Evolutionary conservation across 2,329 filamentous ascomycete genomes (phyloP).

Genomic region (Cytospora schulzeri): DNA sequence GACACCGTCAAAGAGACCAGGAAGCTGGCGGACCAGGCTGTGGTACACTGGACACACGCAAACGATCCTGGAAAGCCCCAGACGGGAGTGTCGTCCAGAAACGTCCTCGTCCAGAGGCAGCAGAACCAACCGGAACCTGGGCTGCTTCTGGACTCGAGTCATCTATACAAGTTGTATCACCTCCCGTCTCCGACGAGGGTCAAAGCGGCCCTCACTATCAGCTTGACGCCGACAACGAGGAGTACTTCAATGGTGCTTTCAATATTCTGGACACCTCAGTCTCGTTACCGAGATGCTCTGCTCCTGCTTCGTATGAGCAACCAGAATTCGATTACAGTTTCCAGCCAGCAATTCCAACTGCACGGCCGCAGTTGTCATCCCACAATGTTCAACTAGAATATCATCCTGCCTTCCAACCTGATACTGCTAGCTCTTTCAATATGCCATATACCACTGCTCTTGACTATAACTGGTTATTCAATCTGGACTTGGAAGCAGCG

Average conservation of each 20-base stretch:
- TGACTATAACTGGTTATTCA: constrained; percentile 66
- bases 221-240: constrained; percentile 34
- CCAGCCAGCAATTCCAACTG: not conserved
- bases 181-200: constrained; percentile 28
- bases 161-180: constrained; percentile 21
- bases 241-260: not conserved
- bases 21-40: constrained; percentile 56
- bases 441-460: constrained; percentile 65
- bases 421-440: constrained; percentile 66
- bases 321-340: not conserved
- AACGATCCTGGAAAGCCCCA: constrained; percentile 57
- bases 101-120: constrained; percentile 32
- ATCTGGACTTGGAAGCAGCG: constrained; percentile 40
- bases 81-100: constrained; percentile 55
- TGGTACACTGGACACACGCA: constrained; percentile 55
- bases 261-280: constrained; percentile 1
- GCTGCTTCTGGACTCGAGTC: constrained; percentile 7
- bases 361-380: constrained; percentile 29
- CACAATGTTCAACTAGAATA: constrained; percentile 41
- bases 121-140: constrained; percentile 16
- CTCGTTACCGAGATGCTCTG: not conserved
- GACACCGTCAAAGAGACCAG: constrained; percentile 55
- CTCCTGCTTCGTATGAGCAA: not conserved
- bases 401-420: constrained; percentile 60
- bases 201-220: constrained; percentile 16